These are phyloP conservation scores for Leishmania tarentolae DNA, from an alignment of 208 protist species.

Conservation along the genomic window DNA sequence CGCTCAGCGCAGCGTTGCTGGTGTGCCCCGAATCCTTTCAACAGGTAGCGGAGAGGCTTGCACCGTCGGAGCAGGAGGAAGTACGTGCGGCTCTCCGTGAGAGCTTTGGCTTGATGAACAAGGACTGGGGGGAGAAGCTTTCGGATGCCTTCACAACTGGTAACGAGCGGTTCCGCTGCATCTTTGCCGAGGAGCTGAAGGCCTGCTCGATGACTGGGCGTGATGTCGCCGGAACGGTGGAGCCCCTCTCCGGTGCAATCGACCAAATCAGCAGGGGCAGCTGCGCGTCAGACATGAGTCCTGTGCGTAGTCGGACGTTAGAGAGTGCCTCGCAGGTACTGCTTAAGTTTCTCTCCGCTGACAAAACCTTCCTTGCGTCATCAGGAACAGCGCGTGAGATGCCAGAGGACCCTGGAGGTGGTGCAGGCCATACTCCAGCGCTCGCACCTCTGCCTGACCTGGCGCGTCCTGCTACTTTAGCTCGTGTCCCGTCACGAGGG, in stretches of 20 bases:
- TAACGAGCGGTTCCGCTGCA: neutral
- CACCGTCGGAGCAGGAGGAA: neutral
- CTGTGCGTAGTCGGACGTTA: neutral
- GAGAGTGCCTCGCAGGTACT: neutral
- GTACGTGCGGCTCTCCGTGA: slow-evolving; percentile 3
- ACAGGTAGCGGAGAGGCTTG: slow-evolving; percentile 2
- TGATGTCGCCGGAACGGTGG: neutral
- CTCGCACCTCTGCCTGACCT: neutral
- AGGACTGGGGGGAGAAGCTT: neutral
- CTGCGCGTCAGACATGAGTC: neutral
- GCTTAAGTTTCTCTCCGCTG: neutral
- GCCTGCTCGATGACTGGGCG: neutral
- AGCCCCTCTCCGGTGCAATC: neutral
- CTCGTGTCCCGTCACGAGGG: neutral
- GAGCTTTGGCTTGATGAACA: neutral
- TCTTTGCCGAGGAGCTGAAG: slow-evolving; percentile 15
- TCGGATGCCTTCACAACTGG: neutral
- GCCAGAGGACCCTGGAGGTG: neutral
- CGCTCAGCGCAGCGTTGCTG: slow-evolving; percentile 10
- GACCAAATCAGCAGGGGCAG: neutral
- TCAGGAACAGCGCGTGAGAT: neutral
- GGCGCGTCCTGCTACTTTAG: neutral
- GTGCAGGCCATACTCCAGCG: neutral
- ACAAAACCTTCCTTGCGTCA: neutral
- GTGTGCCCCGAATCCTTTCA: slow-evolving; percentile 13